Evolutionary conservation across 179 eudicot species (phyloP), one percentile per base, ranked within the genome.

Genomic region (Gypsophila paniculata): DNA sequence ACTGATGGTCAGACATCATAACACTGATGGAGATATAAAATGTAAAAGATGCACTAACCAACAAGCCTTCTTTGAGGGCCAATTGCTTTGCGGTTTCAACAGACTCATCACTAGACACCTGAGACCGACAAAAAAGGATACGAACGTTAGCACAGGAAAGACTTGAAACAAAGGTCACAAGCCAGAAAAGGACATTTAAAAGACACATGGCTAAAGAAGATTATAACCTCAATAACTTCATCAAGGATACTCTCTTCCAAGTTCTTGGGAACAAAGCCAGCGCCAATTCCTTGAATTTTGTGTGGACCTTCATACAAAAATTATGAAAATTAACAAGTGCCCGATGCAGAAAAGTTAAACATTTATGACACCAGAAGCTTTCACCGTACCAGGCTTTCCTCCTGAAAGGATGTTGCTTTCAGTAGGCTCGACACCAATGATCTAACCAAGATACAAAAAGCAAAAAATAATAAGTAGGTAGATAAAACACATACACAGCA

Each of bases 201-300:
- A 42, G 69, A 70, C 62, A 69, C 26, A 53, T 29, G 29, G 39
- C 14, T 15, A 60, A 70, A 68, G 34, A 32, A 74, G 76, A 66
- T 14, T 21, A 15, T 70, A 61, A 92, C 98, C 96, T 90, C 88
- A 68, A 92, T 81, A 61, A 92, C 92, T 92, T 92, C 98, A 77
- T 92, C 98, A 61, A 92, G 75, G 68, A 92, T 32, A 59, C 79
- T 79, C 78, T 76, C 82, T 68, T 93, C 90, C 74, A 91, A 85
- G 69, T 90, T 91, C 66, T 79, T 76, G 68, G 98, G 98, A 38
- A 93, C 86, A 84, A 93, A 90, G 81, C 96, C 96, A 74, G 98
- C 96, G 78, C 98, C 98, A 75, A 93, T 83, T 65, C 98, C 98
- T 91, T 93, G 98, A 85, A 93, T 93, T 79, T 89, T 93, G 85